Conservation (phyloP, 2,329 filamentous ascomycete species). For the Volutella citrinella region DNA sequence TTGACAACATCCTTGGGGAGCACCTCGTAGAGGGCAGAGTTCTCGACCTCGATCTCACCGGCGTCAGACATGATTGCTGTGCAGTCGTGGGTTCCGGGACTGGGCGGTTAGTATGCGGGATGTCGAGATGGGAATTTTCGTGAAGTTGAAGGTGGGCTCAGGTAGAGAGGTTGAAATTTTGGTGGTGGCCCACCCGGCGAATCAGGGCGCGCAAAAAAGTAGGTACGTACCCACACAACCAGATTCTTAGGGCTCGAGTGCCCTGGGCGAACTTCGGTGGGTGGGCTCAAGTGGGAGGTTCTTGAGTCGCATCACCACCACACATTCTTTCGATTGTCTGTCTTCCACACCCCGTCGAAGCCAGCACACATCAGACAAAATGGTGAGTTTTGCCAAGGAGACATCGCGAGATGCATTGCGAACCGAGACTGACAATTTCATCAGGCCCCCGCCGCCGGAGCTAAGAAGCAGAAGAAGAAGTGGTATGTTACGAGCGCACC, state of each 20-base stretch:
- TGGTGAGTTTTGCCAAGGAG: slow-evolving; percentile 32
- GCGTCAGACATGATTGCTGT: slow-evolving; percentile 81
- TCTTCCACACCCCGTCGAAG: slow-evolving; percentile 37
- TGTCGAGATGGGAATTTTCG: slow-evolving; percentile 38
- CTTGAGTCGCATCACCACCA: slow-evolving; percentile 24
- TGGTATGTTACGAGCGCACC: slow-evolving; percentile 31
- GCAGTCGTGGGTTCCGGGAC: slow-evolving; percentile 36
- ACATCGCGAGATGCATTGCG: slow-evolving; percentile 10
- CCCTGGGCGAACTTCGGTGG: slow-evolving; percentile 35
- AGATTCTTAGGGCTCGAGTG: slow-evolving; percentile 40
- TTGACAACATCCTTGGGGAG: slow-evolving; percentile 90
- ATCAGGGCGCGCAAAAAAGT: slow-evolving; percentile 30
- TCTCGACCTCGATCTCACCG: slow-evolving; percentile 91
- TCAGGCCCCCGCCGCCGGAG: slow-evolving; percentile 45
- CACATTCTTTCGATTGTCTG: slow-evolving; percentile 28
- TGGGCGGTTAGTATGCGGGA: slow-evolving; percentile 36
- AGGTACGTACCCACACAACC: slow-evolving; percentile 26
- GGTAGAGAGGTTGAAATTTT: slow-evolving; percentile 34
- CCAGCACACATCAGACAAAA: slow-evolving; percentile 43
- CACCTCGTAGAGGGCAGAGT: slow-evolving; percentile 69
- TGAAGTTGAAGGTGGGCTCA: slow-evolving; percentile 33
- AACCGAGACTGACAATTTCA: slow-evolving; percentile 19
- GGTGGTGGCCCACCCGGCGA: slow-evolving; percentile 34
- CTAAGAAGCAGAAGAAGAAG: slow-evolving; percentile 53
- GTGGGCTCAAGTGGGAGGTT: slow-evolving; percentile 27